Evolutionary conservation across 495 filamentous ascomycete species (phyloP).

Genomic region (Hyaloscypha bicolor): DNA sequence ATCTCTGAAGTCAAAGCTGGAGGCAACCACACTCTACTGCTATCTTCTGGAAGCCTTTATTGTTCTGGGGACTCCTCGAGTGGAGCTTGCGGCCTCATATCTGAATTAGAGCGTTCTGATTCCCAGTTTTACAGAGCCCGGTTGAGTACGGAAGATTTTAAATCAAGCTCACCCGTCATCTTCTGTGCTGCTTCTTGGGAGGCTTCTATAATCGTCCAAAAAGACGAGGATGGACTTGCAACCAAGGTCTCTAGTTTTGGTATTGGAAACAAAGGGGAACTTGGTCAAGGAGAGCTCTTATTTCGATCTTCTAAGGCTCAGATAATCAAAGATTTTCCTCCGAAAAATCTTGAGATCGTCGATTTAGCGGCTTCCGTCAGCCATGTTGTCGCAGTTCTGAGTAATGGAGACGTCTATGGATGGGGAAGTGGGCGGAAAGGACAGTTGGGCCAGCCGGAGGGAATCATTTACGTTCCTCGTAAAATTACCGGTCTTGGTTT

Average conservation of each 20-base stretch:
- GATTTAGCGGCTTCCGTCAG: slow-evolving; percentile 71
- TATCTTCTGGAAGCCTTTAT: slow-evolving; percentile 60
- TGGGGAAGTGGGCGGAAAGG: slow-evolving; percentile 88
- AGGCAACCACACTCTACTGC: slow-evolving; percentile 84
- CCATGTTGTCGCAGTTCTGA: slow-evolving; percentile 73
- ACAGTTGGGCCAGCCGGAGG: slow-evolving; percentile 64
- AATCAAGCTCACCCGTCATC: slow-evolving; percentile 28
- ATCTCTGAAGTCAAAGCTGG: slow-evolving; percentile 60
- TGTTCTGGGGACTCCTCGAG: slow-evolving; percentile 61
- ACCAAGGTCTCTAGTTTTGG: slow-evolving; percentile 63
- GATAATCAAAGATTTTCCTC: slow-evolving; percentile 63
- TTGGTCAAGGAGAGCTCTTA: slow-evolving; percentile 58
- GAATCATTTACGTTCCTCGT: slow-evolving; percentile 57
- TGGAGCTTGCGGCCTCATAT: slow-evolving; percentile 56
- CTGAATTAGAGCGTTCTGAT: slow-evolving; percentile 32
- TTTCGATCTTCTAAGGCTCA: slow-evolving; percentile 34
- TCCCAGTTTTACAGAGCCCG: slow-evolving; percentile 24
- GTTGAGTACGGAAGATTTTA: slow-evolving; percentile 20
- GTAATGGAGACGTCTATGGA: slow-evolving; percentile 77
- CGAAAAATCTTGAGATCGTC: slow-evolving; percentile 47
- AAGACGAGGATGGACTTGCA: slow-evolving; percentile 36
- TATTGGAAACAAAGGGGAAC: slow-evolving; percentile 66
- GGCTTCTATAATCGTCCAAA: slow-evolving; percentile 58
- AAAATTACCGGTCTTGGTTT: slow-evolving; percentile 60
- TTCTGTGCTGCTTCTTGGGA: slow-evolving; percentile 76